These are phyloP conservation scores for Dactylellina parvicollis DNA, from an alignment of 2,329 filamentous ascomycete species.

Conservation along the genomic window DNA sequence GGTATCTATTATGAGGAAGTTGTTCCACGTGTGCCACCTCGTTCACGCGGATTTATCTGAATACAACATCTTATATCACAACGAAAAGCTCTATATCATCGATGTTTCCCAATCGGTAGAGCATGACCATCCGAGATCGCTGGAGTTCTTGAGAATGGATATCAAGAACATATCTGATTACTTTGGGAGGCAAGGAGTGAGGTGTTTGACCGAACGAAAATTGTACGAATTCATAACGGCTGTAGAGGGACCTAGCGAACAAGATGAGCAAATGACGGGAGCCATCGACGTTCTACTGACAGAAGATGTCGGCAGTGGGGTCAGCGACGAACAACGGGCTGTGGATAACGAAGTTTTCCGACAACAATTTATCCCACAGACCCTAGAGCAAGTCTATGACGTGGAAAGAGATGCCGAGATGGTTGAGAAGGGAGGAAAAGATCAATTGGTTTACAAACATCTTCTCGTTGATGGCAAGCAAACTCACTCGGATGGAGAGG, in stretches of 20 bases:
- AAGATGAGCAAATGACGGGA: constrained; percentile 61
- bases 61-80: constrained; percentile 95
- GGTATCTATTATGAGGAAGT: constrained; percentile 84
- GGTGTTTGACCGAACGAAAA: constrained; percentile 76
- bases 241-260: constrained; percentile 64
- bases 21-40: constrained; percentile 90
- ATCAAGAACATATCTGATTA: constrained; percentile 97
- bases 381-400: constrained; percentile 93
- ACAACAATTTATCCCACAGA: constrained; percentile 96
- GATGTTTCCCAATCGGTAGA: constrained; percentile 98
- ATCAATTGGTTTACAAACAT: constrained; percentile 83
- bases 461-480: constrained; percentile 75
- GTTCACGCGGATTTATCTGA: constrained; percentile 97
- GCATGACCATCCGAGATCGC: constrained; percentile 89
- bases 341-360: constrained; percentile 92
- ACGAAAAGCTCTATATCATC: constrained; percentile 85
- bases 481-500: constrained; percentile 37
- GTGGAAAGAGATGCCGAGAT: constrained; percentile 88
- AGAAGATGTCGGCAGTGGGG: constrained; percentile 60
- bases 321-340: constrained; percentile 68
- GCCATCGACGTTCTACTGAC: constrained; percentile 60
- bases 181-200: constrained; percentile 83
- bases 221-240: constrained; percentile 85
- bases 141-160: constrained; percentile 97
- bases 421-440: constrained; percentile 76